Evolutionary conservation across 176 grass and related monocot genomes (phyloP).

Genomic region (Aegilops bicornis): DNA sequence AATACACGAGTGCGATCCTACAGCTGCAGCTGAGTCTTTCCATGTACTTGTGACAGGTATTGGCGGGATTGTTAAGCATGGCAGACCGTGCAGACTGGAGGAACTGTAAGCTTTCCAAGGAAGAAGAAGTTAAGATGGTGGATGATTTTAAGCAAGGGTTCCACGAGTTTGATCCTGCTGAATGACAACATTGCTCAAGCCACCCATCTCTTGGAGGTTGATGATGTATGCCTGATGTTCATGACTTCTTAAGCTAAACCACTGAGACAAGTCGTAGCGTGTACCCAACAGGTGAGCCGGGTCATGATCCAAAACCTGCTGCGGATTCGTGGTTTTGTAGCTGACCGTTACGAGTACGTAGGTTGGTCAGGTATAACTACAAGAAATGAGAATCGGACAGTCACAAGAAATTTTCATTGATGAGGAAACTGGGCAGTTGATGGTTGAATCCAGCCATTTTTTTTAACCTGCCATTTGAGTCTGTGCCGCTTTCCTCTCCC

Average conservation of each 20-base stretch:
- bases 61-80: conserved; percentile 70
- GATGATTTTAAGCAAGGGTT: conserved; percentile 78
- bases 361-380: background rate
- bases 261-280: background rate
- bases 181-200: conserved; percentile 30
- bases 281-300: background rate
- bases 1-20: background rate
- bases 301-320: background rate
- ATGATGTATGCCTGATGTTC: background rate
- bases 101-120: conserved; percentile 78
- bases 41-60: conserved; percentile 48
- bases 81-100: conserved; percentile 84
- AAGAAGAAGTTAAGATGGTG: conserved; percentile 77
- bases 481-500: no score
- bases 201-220: background rate
- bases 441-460: background rate
- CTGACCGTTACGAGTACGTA: background rate
- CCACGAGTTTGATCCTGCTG: conserved; percentile 48
- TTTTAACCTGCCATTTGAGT: no score
- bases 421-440: background rate
- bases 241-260: background rate
- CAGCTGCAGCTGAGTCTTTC: background rate
- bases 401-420: background rate
- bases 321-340: background rate
- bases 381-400: background rate